phyloP scores from a whole-genome alignment of 805 yeast genomes.

The Wickerhamomyces chaumierensis region DNA sequence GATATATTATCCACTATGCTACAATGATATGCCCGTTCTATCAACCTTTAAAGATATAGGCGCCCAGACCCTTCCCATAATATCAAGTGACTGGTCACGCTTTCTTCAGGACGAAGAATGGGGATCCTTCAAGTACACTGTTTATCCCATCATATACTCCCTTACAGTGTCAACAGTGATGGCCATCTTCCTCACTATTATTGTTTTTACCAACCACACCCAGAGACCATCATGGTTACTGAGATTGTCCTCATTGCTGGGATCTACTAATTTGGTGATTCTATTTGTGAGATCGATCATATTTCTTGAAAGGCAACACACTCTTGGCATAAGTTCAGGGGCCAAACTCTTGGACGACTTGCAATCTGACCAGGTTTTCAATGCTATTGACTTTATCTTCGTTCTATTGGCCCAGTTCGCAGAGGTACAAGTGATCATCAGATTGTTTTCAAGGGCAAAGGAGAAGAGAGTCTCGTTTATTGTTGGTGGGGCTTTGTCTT shows the following conservation, averaged over 20 bases:
- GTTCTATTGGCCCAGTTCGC: constrained; percentile 49
- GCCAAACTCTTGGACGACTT: constrained; percentile 32
- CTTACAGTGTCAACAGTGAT: constrained; percentile 55
- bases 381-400: constrained; percentile 45
- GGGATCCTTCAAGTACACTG: constrained; percentile 41
- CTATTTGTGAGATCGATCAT: constrained; percentile 37
- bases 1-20: constrained; percentile 23
- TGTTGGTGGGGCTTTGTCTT: constrained; percentile 42
- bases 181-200: constrained; percentile 48
- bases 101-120: constrained; percentile 24
- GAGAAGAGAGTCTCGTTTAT: constrained; percentile 56
- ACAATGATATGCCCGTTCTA: constrained; percentile 22
- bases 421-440: constrained; percentile 62
- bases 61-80: constrained; percentile 28
- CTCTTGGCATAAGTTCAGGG: constrained; percentile 26
- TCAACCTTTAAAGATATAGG: constrained; percentile 21
- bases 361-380: constrained; percentile 33
- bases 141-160: constrained; percentile 53
- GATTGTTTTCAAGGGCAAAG: constrained; percentile 52
- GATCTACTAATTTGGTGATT: constrained; percentile 43
- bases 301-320: constrained; percentile 35
- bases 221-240: constrained; percentile 47
- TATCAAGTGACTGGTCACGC: constrained; percentile 35
- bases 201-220: constrained; percentile 54
- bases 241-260: constrained; percentile 36